Conservation (phyloP, 768 basidiomycete species). For the Roridomyces roridus region DNA sequence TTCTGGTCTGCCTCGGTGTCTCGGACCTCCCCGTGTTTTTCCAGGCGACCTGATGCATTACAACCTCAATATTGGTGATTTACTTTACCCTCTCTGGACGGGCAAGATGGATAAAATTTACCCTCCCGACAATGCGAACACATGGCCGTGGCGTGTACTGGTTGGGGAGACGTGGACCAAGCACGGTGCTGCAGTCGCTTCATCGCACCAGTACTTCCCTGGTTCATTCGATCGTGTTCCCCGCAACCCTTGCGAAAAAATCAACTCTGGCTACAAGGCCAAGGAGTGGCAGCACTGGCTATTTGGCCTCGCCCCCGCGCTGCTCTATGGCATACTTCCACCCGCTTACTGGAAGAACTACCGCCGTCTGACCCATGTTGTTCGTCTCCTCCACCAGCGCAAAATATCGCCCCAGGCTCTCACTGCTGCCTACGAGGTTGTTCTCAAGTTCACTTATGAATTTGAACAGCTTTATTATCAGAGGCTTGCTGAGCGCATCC, state of each 20-base stretch:
- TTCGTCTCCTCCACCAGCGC: slow-evolving; percentile 28
- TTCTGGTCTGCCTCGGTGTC: not conserved
- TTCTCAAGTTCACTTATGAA: slow-evolving; percentile 32
- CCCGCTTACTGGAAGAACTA: slow-evolving; percentile 30
- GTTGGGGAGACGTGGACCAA: not conserved
- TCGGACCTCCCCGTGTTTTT: not conserved
- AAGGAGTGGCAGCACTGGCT: slow-evolving; percentile 17
- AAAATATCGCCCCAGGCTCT: not conserved
- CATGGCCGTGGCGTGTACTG: slow-evolving; percentile 1
- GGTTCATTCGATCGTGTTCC: slow-evolving; percentile 1
- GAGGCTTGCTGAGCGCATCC: slow-evolving; percentile 25
- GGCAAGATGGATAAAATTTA: not conserved
- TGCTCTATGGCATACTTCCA: slow-evolving; percentile 31
- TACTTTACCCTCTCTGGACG: not conserved
- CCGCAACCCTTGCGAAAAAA: slow-evolving; percentile 8
- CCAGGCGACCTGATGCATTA: slow-evolving; percentile 3
- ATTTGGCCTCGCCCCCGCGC: slow-evolving; percentile 26
- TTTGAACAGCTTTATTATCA: slow-evolving; percentile 38
- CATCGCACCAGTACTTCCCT: not conserved
- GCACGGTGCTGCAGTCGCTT: not conserved
- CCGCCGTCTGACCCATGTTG: slow-evolving; percentile 31
- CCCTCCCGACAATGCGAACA: not conserved
- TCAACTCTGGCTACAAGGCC: slow-evolving; percentile 28
- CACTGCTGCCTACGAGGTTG: slow-evolving; percentile 18
- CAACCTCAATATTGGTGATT: not conserved